Conservation (phyloP, 129 eudicot species). For the Flaveria brownii region DNA sequence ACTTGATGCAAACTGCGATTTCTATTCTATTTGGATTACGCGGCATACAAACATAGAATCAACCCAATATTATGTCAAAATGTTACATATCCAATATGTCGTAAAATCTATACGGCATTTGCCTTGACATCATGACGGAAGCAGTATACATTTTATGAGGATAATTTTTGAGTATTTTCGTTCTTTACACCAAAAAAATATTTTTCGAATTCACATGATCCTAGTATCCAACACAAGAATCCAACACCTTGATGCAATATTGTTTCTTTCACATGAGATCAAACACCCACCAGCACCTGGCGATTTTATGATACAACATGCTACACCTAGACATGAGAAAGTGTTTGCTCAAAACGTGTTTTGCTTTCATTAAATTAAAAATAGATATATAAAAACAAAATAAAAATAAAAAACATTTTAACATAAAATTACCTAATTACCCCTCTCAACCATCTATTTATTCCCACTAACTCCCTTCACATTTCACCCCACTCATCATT, state of each 20-base stretch:
- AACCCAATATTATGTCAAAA: constrained; percentile 7
- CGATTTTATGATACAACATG: constrained; percentile 30
- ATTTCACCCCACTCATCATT: constrained; percentile 20
- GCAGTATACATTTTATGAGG: too few species aligned
- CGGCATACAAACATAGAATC: constrained; percentile 13
- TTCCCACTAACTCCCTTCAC: constrained; percentile 17
- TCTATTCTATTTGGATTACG: constrained; percentile 1
- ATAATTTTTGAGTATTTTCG: too few species aligned
- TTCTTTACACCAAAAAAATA: too few species aligned
- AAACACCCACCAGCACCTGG: constrained; percentile 28
- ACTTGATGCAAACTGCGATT: constrained; percentile 15
- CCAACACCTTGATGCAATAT: neutral
- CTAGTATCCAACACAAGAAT: too few species aligned
- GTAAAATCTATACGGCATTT: neutral
- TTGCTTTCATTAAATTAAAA: neutral
- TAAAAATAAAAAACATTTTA: neutral
- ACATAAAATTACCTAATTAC: constrained; percentile 20
- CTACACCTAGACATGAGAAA: neutral
- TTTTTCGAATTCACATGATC: too few species aligned
- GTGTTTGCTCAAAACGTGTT: constrained; percentile 19
- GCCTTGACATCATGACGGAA: neutral
- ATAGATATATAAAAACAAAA: neutral
- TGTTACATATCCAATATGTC: neutral
- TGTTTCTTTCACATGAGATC: constrained; percentile 22
- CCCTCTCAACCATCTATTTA: constrained; percentile 39